These are phyloP conservation scores for Aspergillus bombycis DNA, from an alignment of 2,329 filamentous ascomycete species.

Conservation along the genomic window DNA sequence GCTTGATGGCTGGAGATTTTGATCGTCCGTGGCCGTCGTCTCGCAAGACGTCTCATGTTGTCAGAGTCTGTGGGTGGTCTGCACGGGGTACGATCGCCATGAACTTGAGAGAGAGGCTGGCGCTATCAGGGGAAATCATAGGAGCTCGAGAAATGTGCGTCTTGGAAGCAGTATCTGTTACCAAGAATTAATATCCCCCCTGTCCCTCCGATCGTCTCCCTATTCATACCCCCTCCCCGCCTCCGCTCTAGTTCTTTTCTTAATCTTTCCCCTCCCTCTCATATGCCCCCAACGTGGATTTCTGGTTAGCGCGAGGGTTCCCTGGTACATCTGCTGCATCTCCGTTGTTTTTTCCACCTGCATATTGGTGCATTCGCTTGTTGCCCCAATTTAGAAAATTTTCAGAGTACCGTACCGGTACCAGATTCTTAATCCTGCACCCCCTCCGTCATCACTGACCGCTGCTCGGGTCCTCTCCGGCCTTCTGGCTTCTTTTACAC, in stretches of 20 bases:
- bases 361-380: slow-evolving; percentile 17
- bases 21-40: slow-evolving; percentile 34
- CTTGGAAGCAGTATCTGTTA: not conserved
- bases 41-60: slow-evolving; percentile 24
- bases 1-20: slow-evolving; percentile 34
- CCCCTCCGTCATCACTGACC: slow-evolving; percentile 8
- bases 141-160: not conserved
- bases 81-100: slow-evolving; percentile 16
- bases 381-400: slow-evolving; percentile 21
- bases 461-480: slow-evolving; percentile 12
- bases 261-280: slow-evolving; percentile 11
- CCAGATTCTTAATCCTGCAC: slow-evolving; percentile 3
- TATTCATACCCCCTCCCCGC: slow-evolving; percentile 10
- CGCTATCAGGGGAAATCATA: slow-evolving; percentile 11
- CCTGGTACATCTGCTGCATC: slow-evolving; percentile 22
- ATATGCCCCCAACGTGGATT: slow-evolving; percentile 21
- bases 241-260: slow-evolving; percentile 14
- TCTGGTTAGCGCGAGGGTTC: slow-evolving; percentile 16
- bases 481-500: slow-evolving; percentile 7
- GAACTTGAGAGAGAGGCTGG: slow-evolving; percentile 11
- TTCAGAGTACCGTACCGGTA: slow-evolving; percentile 8
- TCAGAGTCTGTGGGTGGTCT: not conserved
- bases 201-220: not conserved
- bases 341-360: slow-evolving; percentile 15
- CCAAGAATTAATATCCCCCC: not conserved